Base-by-base conservation (phyloP, 2,329 filamentous ascomycete genomes). In the Ceratocystis eucalypticola region DNA sequence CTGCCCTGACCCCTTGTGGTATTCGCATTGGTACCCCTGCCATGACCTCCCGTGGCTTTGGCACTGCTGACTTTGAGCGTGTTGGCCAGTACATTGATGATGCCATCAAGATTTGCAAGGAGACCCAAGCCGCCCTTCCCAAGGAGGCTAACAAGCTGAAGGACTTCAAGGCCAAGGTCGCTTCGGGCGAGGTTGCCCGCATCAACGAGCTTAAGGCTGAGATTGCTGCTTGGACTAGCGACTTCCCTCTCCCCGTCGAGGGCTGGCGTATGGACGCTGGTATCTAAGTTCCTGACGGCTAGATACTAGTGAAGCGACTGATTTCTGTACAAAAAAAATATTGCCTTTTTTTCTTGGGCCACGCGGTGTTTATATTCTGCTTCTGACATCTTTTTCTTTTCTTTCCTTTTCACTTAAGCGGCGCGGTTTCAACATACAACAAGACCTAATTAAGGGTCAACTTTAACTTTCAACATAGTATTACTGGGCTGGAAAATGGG, bases 81-180 rank as follows among this genome's bases (percentile, higher is more conserved):
- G 92, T 99, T 70, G 92, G 88, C 70, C 76, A 80, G 71, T 97
- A 96, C 82, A 96, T 97, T 72, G 90, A 96, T 76, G 82, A 87
- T 74, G 84, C 86, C 76, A 89, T 97, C 82, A 89, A 89, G 80
- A 83, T 97, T 74, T 89, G 88, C 83, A 91, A 91, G 84, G 86
- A 92, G 74, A 82, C 96, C 72, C 94, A 97, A 82, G 81, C 75
- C 68, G 80, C 82, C 70, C 84, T 97, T 28, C 93, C 94, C 76
- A 96, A 96, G 86, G 89, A 94, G 78, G 91, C 90, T 74, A 99
- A 97, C 86, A 96, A 95, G 86, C 89, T 96, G 77, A 97, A 97
- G 87, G 94, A 99, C 82, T 97, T 99, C 88, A 95, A 93, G 84
- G 86, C 85, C 75, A 93, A 91, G 84, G 90, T 96, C 69, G 84